A percentile compares a stretch with the other conserved stretches of the same genome.
These are phyloP conservation scores for Candida krabiensis DNA, from an alignment of 805 yeast genomes.

Conservation along the genomic window DNA sequence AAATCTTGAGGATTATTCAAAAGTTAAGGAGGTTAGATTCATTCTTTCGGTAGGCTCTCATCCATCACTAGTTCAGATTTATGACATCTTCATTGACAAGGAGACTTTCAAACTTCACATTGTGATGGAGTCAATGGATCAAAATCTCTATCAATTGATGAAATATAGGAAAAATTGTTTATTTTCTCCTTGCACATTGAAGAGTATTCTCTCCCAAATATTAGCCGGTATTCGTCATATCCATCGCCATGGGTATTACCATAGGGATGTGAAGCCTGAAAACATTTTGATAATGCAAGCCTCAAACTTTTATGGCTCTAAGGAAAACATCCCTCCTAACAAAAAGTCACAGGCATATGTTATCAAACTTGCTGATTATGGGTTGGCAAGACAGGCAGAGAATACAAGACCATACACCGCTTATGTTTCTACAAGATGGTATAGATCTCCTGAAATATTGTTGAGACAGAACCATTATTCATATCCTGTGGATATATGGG, in stretches of 20 bases:
- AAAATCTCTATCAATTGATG: slow-evolving; percentile 77
- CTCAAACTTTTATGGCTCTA: slow-evolving; percentile 49
- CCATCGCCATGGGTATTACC: slow-evolving; percentile 67
- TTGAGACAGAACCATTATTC: slow-evolving; percentile 63
- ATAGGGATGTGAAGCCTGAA: slow-evolving; percentile 93
- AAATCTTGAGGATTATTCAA: slow-evolving; percentile 53
- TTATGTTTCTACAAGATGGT: slow-evolving; percentile 85
- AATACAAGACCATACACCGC: slow-evolving; percentile 63
- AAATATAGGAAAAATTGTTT: slow-evolving; percentile 52
- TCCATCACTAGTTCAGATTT: slow-evolving; percentile 67
- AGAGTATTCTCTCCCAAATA: slow-evolving; percentile 69
- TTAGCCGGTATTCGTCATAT: slow-evolving; percentile 80
- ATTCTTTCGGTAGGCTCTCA: slow-evolving; percentile 70
- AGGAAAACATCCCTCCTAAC: slow-evolving; percentile 39
- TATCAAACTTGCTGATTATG: slow-evolving; percentile 78
- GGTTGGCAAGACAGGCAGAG: slow-evolving; percentile 63
- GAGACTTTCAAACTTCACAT: slow-evolving; percentile 62
- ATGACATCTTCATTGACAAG: slow-evolving; percentile 77
- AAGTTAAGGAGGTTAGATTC: slow-evolving; percentile 67
- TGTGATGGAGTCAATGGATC: slow-evolving; percentile 87
- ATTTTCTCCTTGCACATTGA: slow-evolving; percentile 59
- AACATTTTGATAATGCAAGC: slow-evolving; percentile 74
- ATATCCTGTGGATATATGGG: slow-evolving; percentile 80
- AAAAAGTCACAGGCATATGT: slow-evolving; percentile 48
- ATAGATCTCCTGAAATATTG: slow-evolving; percentile 78